Evolutionary conservation across 805 yeast genomes (phyloP).

Genomic region (Ogataea pignaliae): DNA sequence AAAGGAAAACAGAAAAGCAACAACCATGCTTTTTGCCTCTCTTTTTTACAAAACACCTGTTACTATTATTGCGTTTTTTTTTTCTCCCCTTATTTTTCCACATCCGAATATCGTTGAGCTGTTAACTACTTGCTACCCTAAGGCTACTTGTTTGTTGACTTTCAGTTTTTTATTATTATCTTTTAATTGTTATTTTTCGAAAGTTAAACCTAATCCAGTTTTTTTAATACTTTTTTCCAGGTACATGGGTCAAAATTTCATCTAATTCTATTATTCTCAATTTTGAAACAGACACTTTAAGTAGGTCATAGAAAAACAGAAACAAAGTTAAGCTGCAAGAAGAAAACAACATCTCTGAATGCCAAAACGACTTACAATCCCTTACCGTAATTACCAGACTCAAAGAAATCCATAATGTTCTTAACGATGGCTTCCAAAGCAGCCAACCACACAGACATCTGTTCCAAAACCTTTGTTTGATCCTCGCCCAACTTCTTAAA

Average conservation of each 20-base stretch:
- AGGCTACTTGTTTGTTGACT: no score
- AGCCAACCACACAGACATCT: conserved; percentile 67
- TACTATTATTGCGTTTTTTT: neutral
- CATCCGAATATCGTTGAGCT: neutral
- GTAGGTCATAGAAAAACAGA: neutral
- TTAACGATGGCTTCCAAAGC: conserved; percentile 74
- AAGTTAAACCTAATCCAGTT: no score
- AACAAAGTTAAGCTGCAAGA: neutral
- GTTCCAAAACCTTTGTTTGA: conserved; percentile 59
- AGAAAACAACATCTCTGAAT: neutral
- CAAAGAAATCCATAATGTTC: conserved; percentile 69
- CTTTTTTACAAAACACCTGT: neutral
- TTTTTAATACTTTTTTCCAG: no score
- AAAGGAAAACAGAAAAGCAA: neutral
- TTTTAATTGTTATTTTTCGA: no score
- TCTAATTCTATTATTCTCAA: no score
- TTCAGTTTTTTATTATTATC: no score
- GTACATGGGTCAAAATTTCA: no score
- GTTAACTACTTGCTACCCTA: neutral
- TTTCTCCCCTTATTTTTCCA: neutral
- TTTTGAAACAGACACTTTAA: no score
- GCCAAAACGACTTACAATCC: conserved; percentile 52
- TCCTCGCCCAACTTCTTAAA: conserved; percentile 78
- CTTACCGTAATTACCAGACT: conserved; percentile 80
- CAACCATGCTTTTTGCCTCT: neutral